Conservation (phyloP, 2,329 filamentous ascomycete genomes). For the Ophiostoma perfectum region DNA sequence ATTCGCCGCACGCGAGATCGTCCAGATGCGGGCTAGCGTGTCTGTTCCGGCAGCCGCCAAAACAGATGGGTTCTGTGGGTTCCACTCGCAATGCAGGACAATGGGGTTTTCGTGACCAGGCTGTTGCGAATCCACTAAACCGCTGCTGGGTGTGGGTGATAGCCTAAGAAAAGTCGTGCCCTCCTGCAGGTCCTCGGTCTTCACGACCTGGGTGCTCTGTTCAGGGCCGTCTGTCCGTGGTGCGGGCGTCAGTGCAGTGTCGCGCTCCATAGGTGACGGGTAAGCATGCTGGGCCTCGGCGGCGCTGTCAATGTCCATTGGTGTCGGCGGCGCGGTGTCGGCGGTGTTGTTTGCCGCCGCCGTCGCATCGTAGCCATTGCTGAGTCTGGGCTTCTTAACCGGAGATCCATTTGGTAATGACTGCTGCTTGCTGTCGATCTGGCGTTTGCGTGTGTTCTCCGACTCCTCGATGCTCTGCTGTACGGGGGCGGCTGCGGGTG, state of each 20-base stretch:
- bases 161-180: slow-evolving; percentile 59
- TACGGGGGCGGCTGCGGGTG: slow-evolving; percentile 22
- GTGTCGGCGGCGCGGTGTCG: slow-evolving; percentile 40
- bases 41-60: slow-evolving; percentile 64
- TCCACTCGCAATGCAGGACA: slow-evolving; percentile 65
- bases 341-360: slow-evolving; percentile 17
- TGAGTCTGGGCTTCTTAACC: slow-evolving; percentile 54
- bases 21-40: slow-evolving; percentile 65
- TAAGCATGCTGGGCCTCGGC: slow-evolving; percentile 54
- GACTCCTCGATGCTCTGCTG: slow-evolving; percentile 34
- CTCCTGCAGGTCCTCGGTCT: slow-evolving; percentile 54
- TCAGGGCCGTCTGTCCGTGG: slow-evolving; percentile 57
- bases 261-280: slow-evolving; percentile 57
- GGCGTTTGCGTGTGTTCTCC: slow-evolving; percentile 48
- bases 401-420: slow-evolving; percentile 51
- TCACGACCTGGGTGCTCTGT: slow-evolving; percentile 59
- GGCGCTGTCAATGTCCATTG: slow-evolving; percentile 56
- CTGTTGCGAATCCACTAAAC: slow-evolving; percentile 28
- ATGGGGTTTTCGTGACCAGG: slow-evolving; percentile 48
- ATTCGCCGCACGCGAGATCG: slow-evolving; percentile 49
- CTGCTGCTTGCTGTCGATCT: slow-evolving; percentile 42
- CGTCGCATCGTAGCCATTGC: slow-evolving; percentile 55
- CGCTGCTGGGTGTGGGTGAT: slow-evolving; percentile 35
- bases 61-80: slow-evolving; percentile 58
- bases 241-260: slow-evolving; percentile 48